Evolutionary conservation across 1,284 basidiomycete species (phyloP).

Genomic region (Spongiforma sp.): DNA sequence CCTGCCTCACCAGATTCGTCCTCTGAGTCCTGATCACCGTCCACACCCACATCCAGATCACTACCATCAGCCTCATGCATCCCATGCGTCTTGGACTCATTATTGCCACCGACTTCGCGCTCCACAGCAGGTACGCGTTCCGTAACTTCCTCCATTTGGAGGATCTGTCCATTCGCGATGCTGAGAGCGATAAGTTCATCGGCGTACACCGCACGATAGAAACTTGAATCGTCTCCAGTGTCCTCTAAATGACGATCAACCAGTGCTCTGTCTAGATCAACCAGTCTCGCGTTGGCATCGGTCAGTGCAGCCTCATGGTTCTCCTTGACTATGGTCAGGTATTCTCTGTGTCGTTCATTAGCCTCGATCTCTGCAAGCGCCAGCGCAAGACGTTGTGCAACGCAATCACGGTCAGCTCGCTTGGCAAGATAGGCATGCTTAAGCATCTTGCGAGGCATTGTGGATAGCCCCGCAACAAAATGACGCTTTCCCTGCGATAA

Average conservation of each 20-base stretch:
- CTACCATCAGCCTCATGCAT: too few relatives aligned
- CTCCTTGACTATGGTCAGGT: neutral
- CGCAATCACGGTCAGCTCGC: neutral
- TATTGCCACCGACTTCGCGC: too few relatives aligned
- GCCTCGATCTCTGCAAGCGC: neutral
- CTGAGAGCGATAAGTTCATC: neutral
- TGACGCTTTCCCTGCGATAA: neutral
- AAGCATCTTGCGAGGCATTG: neutral
- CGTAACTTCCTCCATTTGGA: neutral
- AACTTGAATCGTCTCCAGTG: neutral
- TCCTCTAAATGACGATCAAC: neutral
- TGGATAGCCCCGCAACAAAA: neutral
- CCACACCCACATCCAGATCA: too few relatives aligned
- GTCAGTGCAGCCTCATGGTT: neutral
- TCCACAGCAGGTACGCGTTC: too few relatives aligned
- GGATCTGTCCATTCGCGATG: neutral
- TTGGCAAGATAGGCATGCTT: neutral
- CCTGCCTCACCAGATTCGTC: too few relatives aligned
- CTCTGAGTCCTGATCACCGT: too few relatives aligned
- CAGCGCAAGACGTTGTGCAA: neutral
- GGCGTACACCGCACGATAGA: neutral
- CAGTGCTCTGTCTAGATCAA: neutral
- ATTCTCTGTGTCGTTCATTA: neutral
- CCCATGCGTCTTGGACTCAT: too few relatives aligned
- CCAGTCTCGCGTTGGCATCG: neutral